These are phyloP conservation scores for Didymella lethalis DNA, from an alignment of 2,329 filamentous ascomycete species.

Conservation along the genomic window DNA sequence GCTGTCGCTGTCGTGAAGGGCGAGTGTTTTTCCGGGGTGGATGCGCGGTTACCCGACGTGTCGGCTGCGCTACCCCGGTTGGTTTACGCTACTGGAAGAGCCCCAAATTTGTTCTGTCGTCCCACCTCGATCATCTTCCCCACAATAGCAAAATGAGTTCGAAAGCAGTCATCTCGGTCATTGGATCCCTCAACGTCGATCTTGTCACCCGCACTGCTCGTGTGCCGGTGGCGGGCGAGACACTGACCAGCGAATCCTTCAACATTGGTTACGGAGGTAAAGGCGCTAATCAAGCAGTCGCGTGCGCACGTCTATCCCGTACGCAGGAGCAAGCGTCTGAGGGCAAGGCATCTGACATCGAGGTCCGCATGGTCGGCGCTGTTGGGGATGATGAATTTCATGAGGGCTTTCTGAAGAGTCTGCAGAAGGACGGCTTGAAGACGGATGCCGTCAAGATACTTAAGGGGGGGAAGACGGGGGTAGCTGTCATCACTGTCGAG, in stretches of 20 bases:
- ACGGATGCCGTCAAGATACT: slow-evolving; percentile 51
- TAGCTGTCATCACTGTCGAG: slow-evolving; percentile 60
- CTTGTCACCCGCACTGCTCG: slow-evolving; percentile 87
- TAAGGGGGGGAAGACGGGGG: slow-evolving; percentile 56
- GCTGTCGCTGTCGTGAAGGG: not conserved
- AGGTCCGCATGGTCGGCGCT: slow-evolving; percentile 60
- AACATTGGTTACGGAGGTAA: slow-evolving; percentile 87
- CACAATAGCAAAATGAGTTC: slow-evolving; percentile 31
- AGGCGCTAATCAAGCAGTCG: slow-evolving; percentile 94
- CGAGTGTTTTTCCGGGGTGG: not conserved
- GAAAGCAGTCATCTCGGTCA: slow-evolving; percentile 73
- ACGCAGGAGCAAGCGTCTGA: slow-evolving; percentile 45
- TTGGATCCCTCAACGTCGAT: slow-evolving; percentile 95
- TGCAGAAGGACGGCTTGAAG: slow-evolving; percentile 57
- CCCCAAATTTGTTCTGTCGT: slow-evolving; percentile 14
- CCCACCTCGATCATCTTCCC: slow-evolving; percentile 9
- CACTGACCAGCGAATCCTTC: slow-evolving; percentile 80
- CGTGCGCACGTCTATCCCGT: slow-evolving; percentile 81
- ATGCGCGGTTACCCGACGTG: slow-evolving; percentile 6
- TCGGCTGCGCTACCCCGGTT: slow-evolving; percentile 11
- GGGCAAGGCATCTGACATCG: slow-evolving; percentile 43
- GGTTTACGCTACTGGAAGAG: not conserved
- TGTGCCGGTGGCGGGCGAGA: slow-evolving; percentile 85
- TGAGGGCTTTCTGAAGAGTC: slow-evolving; percentile 50
- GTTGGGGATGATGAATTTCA: slow-evolving; percentile 59